phyloP scores from a whole-genome alignment of 176 grass and related monocot species.

The Triticum urartu region DNA sequence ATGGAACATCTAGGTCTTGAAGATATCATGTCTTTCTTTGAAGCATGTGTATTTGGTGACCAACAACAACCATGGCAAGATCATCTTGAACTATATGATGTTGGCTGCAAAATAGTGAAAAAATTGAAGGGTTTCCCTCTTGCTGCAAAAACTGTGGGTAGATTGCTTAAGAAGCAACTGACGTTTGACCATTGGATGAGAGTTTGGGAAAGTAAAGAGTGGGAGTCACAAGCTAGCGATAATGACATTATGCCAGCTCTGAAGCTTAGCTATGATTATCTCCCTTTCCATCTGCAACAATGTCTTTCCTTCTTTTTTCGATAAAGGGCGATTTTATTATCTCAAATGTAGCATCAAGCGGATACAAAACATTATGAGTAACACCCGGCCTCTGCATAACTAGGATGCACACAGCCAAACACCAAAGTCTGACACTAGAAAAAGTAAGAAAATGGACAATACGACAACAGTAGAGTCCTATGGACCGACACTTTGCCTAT shows the following conservation, averaged over 20 bases:
- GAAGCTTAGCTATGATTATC: slow-evolving; percentile 33
- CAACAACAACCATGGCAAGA: not conserved
- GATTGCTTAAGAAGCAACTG: not conserved
- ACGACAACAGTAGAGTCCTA: no score
- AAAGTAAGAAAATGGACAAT: no score
- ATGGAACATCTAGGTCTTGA: not conserved
- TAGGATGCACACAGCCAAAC: no score
- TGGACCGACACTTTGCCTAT: no score
- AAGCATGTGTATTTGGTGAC: not conserved
- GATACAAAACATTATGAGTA: no score
- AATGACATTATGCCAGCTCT: slow-evolving; percentile 46
- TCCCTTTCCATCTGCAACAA: slow-evolving; percentile 28
- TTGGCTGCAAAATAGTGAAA: not conserved
- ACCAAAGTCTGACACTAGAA: no score
- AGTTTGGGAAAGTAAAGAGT: slow-evolving; percentile 10
- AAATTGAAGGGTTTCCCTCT: slow-evolving; percentile 15
- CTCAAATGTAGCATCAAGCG: no score
- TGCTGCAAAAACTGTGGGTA: slow-evolving; percentile 21
- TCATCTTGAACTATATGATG: not conserved
- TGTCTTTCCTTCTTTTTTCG: slow-evolving; percentile 33
- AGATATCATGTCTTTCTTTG: not conserved
- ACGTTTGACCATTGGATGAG: not conserved
- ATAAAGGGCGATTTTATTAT: no score
- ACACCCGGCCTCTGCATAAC: no score
- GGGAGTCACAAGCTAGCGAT: not conserved